Evolutionary conservation across 805 yeast genomes (phyloP).

Genomic region (Henningerozyma blattae): DNA sequence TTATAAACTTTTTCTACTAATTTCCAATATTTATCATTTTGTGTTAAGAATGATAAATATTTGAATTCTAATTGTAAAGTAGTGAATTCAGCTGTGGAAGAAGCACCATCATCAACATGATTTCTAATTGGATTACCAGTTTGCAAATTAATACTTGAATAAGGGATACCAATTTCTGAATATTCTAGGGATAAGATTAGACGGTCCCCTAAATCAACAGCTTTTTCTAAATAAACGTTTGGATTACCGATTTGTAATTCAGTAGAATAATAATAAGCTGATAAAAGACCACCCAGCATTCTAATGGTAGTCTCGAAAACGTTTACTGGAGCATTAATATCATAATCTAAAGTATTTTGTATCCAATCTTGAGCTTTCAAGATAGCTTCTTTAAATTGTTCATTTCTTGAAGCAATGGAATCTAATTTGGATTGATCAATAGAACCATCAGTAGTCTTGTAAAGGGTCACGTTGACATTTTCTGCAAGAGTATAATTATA

Average conservation of each 20-base stretch:
- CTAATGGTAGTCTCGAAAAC: constrained; percentile 91
- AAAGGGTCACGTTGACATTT: no score
- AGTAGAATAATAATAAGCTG: constrained; percentile 55
- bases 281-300: constrained; percentile 85
- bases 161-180: constrained; percentile 60
- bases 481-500: constrained; percentile 27
- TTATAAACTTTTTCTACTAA: constrained; percentile 63
- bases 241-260: constrained; percentile 28
- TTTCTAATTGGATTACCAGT: constrained; percentile 48
- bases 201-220: constrained; percentile 67
- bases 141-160: constrained; percentile 60
- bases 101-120: constrained; percentile 63
- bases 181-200: constrained; percentile 53
- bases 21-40: constrained; percentile 69
- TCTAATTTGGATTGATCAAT: no score
- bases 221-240: constrained; percentile 62
- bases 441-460: neutral
- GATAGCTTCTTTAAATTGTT: constrained; percentile 40
- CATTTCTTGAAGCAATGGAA: constrained; percentile 5
- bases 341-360: constrained; percentile 51
- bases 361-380: constrained; percentile 65
- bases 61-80: constrained; percentile 82
- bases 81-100: constrained; percentile 83
- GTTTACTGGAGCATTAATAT: constrained; percentile 63
- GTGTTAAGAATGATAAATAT: constrained; percentile 68